Base-by-base conservation (phyloP, 2,329 filamentous ascomycete species). In the Hypoxylon sp. region DNA sequence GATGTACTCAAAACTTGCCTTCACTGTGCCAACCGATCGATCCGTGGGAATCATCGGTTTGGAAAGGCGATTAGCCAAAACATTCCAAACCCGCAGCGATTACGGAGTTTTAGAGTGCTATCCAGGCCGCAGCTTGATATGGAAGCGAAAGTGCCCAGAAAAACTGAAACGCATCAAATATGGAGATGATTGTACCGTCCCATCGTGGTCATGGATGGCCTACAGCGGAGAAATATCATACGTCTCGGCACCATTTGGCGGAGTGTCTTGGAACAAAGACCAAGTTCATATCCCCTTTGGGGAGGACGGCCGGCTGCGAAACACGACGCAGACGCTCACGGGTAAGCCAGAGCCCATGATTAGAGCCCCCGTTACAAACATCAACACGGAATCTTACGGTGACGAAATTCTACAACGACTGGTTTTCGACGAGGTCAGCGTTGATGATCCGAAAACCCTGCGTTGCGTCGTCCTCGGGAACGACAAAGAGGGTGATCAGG, bases 1-100 rank as follows among this genome's bases (percentile, higher is more conserved):
- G 43, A 56, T 38, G 14, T 72, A 73, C 36, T 72, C 72, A 0
- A 45, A 43, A 4, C 63, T 72, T 5, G 60, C 58, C 14, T 73
- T 73, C 30, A 70, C 38, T 0, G 21, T 53, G 2, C 17, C 48
- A 1, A 59, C 60, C 2, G 72, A 73, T 28, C 50, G 72, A 6
- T 59, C 60, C 1, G 23, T 72, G 23, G 72, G 64, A 11, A 57
- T 73, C 4, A 38, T 72, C 1, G 72, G 70, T 1, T 36, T 73
- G 9, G 51, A 73, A 38, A 7, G 38, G 19, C 62, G 70, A 5
- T 30, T 72, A 4, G 66, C 64, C 11, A 32, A 23, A 30, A 48
- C 66, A 1, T 65, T 73, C 19, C 10, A 55, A 5, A 71, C 68
- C 1, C n/a, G 30, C 6, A 65, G 45, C 10, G 69, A 50, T 21